A percentile compares a stretch with the other conserved stretches of the same genome.
Conservation (phyloP, 768 basidiomycete genomes). For the Leucocoprinus birnbaumii region DNA sequence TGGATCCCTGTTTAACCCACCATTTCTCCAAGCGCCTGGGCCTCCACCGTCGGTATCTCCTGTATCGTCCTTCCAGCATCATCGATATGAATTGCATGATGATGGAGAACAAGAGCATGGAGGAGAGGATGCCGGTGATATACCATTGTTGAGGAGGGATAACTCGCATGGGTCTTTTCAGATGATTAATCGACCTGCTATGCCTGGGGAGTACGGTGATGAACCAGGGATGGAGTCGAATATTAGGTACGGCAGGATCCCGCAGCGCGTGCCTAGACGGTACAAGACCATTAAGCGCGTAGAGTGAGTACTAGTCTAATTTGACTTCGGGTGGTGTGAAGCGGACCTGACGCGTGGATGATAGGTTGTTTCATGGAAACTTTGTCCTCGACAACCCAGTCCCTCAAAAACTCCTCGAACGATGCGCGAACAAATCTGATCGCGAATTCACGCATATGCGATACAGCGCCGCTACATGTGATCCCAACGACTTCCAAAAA, state of each 20-base stretch:
- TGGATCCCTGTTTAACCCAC: not conserved
- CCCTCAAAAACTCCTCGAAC: conserved; percentile 85
- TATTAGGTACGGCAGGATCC: conserved; percentile 87
- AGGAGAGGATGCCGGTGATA: conserved; percentile 58
- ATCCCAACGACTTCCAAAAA: conserved; percentile 88
- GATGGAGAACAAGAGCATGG: conserved; percentile 32
- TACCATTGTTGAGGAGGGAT: conserved; percentile 60
- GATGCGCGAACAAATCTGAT: conserved; percentile 73
- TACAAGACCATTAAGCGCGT: conserved; percentile 95
- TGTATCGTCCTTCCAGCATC: conserved; percentile 4
- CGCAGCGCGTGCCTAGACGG: conserved; percentile 83
- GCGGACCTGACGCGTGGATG: too few relatives aligned
- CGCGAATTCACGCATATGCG: conserved; percentile 96
- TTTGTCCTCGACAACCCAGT: conserved; percentile 89
- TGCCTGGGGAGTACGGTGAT: conserved; percentile 44
- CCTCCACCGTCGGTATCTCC: conserved; percentile 15
- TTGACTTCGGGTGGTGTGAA: too few relatives aligned
- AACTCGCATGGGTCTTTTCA: conserved; percentile 22
- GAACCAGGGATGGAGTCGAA: conserved; percentile 40
- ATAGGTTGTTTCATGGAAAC: conserved; percentile 86
- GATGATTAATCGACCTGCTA: conserved; percentile 15
- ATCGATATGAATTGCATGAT: conserved; percentile 40
- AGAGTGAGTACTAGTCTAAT: conserved; percentile 63
- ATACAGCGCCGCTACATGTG: conserved; percentile 93
- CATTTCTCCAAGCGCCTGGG: conserved; percentile 11